These are phyloP conservation scores for Limonium bicolor DNA, from an alignment of 148 eudicot genomes.

Conservation along the genomic window DNA sequence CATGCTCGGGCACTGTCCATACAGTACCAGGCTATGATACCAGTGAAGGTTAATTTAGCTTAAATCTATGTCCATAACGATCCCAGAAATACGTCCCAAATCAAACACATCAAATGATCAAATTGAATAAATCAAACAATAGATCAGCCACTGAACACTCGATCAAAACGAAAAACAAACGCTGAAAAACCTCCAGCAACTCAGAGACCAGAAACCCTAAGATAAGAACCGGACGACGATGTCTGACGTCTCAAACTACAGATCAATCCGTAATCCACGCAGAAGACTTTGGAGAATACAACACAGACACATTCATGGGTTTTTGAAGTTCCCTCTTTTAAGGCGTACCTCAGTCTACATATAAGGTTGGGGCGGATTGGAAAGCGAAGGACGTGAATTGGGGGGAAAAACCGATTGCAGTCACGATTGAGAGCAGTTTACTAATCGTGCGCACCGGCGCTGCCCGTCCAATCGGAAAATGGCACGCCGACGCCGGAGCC, in stretches of 20 bases:
- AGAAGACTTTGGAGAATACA: slow-evolving; percentile 4
- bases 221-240: slow-evolving; percentile 9
- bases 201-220: slow-evolving; percentile 10
- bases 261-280: slow-evolving; percentile 9
- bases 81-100: too few relatives aligned
- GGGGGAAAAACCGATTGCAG: background rate
- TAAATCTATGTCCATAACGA: background rate
- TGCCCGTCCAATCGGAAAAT: slow-evolving; percentile 11
- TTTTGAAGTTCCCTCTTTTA: background rate
- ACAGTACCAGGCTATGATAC: background rate
- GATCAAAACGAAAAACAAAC: slow-evolving; percentile 4
- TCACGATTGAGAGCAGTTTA: slow-evolving; percentile 3
- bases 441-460: slow-evolving; percentile 8
- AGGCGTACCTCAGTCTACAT: background rate
- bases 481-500: slow-evolving; percentile 6
- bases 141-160: slow-evolving; percentile 23
- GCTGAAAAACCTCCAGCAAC: slow-evolving; percentile 9
- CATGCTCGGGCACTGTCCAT: background rate
- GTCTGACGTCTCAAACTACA: slow-evolving; percentile 21
- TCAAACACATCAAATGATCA: background rate
- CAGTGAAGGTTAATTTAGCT: background rate
- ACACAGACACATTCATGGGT: background rate
- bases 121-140: slow-evolving; percentile 12
- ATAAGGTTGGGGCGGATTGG: background rate
- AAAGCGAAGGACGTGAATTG: background rate